Conservation (phyloP, 2,329 filamentous ascomycete species). For the Aaosphaeria pasadenensis region DNA sequence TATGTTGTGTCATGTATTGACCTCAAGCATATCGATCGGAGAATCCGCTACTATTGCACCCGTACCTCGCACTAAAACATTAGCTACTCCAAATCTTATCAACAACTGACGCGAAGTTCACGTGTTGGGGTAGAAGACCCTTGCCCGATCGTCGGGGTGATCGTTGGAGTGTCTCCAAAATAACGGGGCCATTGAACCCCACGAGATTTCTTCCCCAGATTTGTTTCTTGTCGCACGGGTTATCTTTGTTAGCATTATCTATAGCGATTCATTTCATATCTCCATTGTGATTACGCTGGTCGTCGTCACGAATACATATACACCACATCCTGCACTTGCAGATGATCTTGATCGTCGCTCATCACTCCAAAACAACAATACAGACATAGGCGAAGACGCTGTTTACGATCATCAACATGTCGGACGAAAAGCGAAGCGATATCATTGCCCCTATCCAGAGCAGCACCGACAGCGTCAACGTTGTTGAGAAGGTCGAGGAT, state of each 20-base stretch:
- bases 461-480: slow-evolving; percentile 16
- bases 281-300: slow-evolving; percentile 1
- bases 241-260: too few relatives aligned
- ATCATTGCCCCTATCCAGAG: slow-evolving; percentile 18
- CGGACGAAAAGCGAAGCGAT: slow-evolving; percentile 23
- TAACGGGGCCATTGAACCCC: slow-evolving; percentile 11
- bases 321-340: background rate
- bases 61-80: too few relatives aligned
- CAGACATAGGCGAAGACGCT: too few relatives aligned
- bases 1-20: too few relatives aligned
- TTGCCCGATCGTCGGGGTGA: background rate
- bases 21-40: too few relatives aligned
- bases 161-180: slow-evolving; percentile 14
- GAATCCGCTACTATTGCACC: too few relatives aligned
- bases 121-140: background rate
- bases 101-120: background rate
- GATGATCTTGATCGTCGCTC: too few relatives aligned
- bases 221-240: background rate
- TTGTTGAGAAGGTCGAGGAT: slow-evolving; percentile 21
- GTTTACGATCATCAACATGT: slow-evolving; percentile 9
- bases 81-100: too few relatives aligned
- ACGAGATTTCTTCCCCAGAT: slow-evolving; percentile 20
- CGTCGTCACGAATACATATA: slow-evolving; percentile 8
- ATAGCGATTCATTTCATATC: background rate
- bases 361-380: too few relatives aligned